Percentiles rank a stretch among this genome's conserved stretches.
Conservation (phyloP, 257 asterid genomes). For the Cruciata laevipes region DNA sequence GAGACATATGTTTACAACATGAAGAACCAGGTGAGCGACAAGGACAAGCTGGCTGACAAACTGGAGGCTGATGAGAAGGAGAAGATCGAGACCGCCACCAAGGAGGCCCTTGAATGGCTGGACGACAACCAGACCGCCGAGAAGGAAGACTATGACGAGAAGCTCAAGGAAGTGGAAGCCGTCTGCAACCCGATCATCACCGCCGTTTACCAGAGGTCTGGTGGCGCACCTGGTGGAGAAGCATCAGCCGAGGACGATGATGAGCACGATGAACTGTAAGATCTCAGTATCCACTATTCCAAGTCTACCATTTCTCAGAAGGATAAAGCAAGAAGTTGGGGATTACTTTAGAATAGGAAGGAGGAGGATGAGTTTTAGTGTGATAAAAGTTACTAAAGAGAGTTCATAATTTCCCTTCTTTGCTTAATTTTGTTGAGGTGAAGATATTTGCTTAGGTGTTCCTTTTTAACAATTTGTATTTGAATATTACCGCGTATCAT, state of each 20-base stretch:
- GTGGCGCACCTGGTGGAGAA: constrained; percentile 72
- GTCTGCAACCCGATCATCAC: constrained; percentile 86
- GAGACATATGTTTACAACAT: constrained; percentile 91
- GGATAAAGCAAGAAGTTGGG: neutral
- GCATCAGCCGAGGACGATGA: constrained; percentile 42
- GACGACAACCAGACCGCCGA: constrained; percentile 83
- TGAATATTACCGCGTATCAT: neutral
- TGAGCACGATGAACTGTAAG: constrained; percentile 64
- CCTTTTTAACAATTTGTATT: neutral
- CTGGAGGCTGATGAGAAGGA: constrained; percentile 87
- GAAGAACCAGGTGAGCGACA: constrained; percentile 89
- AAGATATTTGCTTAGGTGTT: constrained; percentile 14
- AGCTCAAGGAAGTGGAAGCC: constrained; percentile 90
- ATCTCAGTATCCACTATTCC: neutral
- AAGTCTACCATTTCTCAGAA: constrained; percentile 13
- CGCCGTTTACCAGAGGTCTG: constrained; percentile 88
- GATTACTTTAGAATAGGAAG: constrained; percentile 1
- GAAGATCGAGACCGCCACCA: constrained; percentile 81
- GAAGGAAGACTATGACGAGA: constrained; percentile 91
- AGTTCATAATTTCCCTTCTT: constrained; percentile 7
- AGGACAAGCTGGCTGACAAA: constrained; percentile 89
- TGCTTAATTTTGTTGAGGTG: constrained; percentile 12
- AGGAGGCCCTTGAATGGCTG: constrained; percentile 92
- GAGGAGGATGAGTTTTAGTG: constrained; percentile 10
- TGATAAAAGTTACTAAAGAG: constrained; percentile 3